Percentiles rank a stretch among this genome's conserved stretches.
These are phyloP conservation scores for Penicillium sp. DNA, from an alignment of 2,329 filamentous ascomycete genomes.

Conservation along the genomic window DNA sequence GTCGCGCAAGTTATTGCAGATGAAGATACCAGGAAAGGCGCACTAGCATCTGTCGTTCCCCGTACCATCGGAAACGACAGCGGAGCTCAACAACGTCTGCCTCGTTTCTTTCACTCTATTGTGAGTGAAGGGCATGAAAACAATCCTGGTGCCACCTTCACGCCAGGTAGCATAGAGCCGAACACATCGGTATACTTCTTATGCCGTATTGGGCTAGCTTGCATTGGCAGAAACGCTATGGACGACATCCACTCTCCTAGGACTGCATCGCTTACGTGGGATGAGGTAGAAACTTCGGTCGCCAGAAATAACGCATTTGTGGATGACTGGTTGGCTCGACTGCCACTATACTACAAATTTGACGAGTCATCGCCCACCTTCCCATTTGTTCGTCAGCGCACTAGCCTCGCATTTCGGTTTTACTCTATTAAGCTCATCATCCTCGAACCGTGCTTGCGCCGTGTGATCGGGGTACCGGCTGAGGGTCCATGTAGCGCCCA, in stretches of 20 bases:
- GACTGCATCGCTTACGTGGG: neutral
- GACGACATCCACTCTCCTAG: neutral
- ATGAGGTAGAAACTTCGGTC: neutral
- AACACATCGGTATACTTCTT: conserved; percentile 28
- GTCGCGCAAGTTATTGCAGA: conserved; percentile 7
- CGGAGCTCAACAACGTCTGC: no score
- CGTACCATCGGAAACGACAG: no score
- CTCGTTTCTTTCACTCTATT: no score
- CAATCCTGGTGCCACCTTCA: no score
- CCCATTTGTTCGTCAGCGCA: conserved; percentile 34
- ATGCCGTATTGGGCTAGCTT: neutral
- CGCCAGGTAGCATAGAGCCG: neutral
- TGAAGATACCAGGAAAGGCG: neutral
- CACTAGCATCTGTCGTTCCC: no score
- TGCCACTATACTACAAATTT: conserved; percentile 40
- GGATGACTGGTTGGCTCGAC: conserved; percentile 40
- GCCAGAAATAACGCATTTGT: conserved; percentile 27
- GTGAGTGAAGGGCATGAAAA: no score
- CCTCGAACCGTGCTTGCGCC: conserved; percentile 46
- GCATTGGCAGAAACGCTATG: neutral
- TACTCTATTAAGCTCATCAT: conserved; percentile 46
- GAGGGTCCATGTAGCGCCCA: conserved; percentile 28
- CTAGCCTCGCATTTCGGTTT: conserved; percentile 43
- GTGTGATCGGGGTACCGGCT: conserved; percentile 30
- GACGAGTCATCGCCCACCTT: conserved; percentile 23